phyloP scores from a whole-genome alignment of 1,284 basidiomycete species.

The Phaffia rhodozyma region DNA sequence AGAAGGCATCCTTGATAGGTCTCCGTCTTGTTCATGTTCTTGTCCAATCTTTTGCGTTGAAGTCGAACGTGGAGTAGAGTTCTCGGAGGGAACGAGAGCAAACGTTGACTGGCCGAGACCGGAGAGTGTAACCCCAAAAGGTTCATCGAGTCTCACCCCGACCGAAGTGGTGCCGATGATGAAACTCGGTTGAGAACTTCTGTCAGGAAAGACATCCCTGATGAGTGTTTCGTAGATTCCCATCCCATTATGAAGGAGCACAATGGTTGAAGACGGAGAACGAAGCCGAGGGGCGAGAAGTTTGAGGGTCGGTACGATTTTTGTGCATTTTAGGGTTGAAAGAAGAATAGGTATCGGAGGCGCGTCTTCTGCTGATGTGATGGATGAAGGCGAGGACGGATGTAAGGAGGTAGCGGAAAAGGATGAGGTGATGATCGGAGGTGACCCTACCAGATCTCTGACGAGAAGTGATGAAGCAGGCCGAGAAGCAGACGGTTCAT shows the following conservation, averaged over 20 bases:
- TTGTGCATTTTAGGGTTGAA: constrained; percentile 66
- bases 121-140: constrained; percentile 57
- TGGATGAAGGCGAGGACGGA: not conserved
- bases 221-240: constrained; percentile 75
- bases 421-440: constrained; percentile 29
- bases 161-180: constrained; percentile 75
- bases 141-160: constrained; percentile 46
- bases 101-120: constrained; percentile 62
- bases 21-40: not conserved
- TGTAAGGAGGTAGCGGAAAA: not conserved
- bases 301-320: constrained; percentile 49
- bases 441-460: constrained; percentile 43
- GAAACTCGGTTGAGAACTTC: constrained; percentile 64
- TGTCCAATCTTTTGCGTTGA: constrained; percentile 23
- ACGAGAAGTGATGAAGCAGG: constrained; percentile 31
- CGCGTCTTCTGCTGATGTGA: not conserved
- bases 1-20: constrained; percentile 40
- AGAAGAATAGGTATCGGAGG: constrained; percentile 56
- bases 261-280: constrained; percentile 59
- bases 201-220: constrained; percentile 57
- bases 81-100: constrained; percentile 51
- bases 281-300: constrained; percentile 51
- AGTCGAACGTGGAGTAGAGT: constrained; percentile 46
- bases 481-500: constrained; percentile 26
- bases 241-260: constrained; percentile 83